Base-by-base conservation (phyloP, 2,329 filamentous ascomycete species). In the Orbilia oligospora region DNA sequence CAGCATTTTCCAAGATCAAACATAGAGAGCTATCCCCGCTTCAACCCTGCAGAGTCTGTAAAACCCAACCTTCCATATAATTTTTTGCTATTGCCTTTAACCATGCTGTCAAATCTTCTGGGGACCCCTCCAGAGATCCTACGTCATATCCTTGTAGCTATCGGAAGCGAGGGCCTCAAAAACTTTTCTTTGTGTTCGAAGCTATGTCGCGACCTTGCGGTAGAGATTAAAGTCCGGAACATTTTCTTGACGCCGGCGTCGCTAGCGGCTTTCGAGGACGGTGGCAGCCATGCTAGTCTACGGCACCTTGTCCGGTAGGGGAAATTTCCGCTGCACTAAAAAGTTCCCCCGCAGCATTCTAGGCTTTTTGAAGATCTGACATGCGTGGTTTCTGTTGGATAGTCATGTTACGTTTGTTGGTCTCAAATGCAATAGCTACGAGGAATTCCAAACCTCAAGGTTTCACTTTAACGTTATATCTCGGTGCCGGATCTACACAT, bases 161-260 rank as follows among this genome's bases (percentile, higher is more conserved):
- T 61, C 33, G 56, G 56, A 27, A 61, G 56, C 56, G 56, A 61
- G 56, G 61, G 64, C 33, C 69, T 72, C 49, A 72, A 72, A 51
- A 56, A 12, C 27, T 72, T 72, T 49, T 72, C 69, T 14, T 49
- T 72, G 2, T 48, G 58, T 27, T 72, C 69, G 8, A 72, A 72
- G 56, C 41, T 24, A 14, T 72, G 69, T 44, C 69, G 69, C 46
- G 68, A 49, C 24, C 49, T 71, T 41, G 30, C 53, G 46, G 41
- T 71, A 33, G 27, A 41, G 53, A 18, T 63, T 18, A 48, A 63
- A 6, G 56, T 71, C 41, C 44, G 55, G 41, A 58, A 58, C 8
- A 51, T 71, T 48, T 49, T 44, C 14, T n/a, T 71, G 48, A 51
- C 38, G 5, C 55, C 27, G 14, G 44, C n/a, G n/a, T 71, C 67